Base-by-base conservation (phyloP, 1,284 basidiomycete genomes). In the Bjerkandera adusta region DNA sequence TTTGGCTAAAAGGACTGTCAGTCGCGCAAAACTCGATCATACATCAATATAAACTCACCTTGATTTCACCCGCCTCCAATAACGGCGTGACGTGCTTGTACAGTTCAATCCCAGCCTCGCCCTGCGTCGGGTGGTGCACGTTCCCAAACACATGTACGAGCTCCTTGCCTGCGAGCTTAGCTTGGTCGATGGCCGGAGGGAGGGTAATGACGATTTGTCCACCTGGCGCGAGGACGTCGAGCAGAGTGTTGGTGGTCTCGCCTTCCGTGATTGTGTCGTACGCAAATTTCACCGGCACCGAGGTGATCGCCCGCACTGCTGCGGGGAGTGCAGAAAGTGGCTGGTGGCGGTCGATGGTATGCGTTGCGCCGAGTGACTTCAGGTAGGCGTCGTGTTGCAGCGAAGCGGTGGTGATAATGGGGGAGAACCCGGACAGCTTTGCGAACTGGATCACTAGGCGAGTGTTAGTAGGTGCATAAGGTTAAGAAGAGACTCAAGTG, bases 331-430 rank as follows among this genome's bases (percentile, higher is more conserved):
- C 36, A 7, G 54, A 29, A 13, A 49, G 35, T 0, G 60, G 25
- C n/a, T 60, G 54, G 20, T 67, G 57, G 33, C 77, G 69, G 49
- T 80, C 74, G 43, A 83, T 57, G 40, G 79, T 63, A 34, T 76
- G 65, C 0, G 76, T 77, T 0, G 78, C 83, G 2, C 83, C 81
- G 16, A 79, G 64, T 0, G 67, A 62, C 53, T 72, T 74, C 47
- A 84, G 69, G 33, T 60, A 57, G 0, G 59, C 63, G 21, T 59
- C 53, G 52, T 81, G 71, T 50, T 67, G 69, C 12, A 56, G 53
- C 5, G 76, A 80, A 1, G 79, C 70, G 2, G 76, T 80, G 4
- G 75, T 63, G 42, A 83, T 73, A 48, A 83, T 77, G 0, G 71
- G 73, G 3, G 67, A 69, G 66, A 79, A 78, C 1, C 77, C 79